Conservation (phyloP, 352 stramenopile species). For the Blastocystis hominis region DNA sequence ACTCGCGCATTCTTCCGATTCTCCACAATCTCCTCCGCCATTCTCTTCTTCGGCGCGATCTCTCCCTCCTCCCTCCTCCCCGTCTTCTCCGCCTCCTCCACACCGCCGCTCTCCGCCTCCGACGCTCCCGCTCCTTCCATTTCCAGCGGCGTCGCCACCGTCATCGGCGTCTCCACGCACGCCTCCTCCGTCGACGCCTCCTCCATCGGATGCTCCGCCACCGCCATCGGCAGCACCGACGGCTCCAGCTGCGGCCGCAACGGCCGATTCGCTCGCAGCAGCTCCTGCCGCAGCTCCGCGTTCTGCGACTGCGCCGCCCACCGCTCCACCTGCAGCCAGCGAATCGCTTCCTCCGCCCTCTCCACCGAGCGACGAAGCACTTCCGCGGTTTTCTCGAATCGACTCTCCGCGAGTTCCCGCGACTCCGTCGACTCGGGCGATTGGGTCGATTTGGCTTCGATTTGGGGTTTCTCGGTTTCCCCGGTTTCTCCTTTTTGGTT, state of each 20-base stretch:
- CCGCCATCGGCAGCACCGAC: neutral
- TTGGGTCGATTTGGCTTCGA: neutral
- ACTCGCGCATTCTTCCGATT: no score
- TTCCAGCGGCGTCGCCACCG: neutral
- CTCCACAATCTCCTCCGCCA: no score
- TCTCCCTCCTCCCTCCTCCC: no score
- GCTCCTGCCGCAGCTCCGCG: neutral
- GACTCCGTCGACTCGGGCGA: neutral
- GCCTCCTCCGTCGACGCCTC: neutral
- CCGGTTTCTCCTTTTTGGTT: neutral
- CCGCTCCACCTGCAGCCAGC: neutral
- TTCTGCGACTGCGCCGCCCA: neutral
- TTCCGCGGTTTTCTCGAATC: neutral
- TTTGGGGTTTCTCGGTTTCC: neutral
- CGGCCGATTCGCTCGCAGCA: neutral
- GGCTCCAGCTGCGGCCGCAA: neutral
- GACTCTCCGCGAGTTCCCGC: neutral
- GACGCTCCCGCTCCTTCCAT: neutral
- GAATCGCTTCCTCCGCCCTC: neutral
- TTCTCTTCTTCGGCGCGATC: no score
- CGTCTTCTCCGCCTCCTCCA: neutral
- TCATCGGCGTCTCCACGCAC: neutral
- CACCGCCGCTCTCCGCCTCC: neutral
- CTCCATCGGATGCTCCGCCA: neutral
- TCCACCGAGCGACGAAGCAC: neutral